Conservation (phyloP, 768 basidiomycete genomes). For the Trametes gibbosa region DNA sequence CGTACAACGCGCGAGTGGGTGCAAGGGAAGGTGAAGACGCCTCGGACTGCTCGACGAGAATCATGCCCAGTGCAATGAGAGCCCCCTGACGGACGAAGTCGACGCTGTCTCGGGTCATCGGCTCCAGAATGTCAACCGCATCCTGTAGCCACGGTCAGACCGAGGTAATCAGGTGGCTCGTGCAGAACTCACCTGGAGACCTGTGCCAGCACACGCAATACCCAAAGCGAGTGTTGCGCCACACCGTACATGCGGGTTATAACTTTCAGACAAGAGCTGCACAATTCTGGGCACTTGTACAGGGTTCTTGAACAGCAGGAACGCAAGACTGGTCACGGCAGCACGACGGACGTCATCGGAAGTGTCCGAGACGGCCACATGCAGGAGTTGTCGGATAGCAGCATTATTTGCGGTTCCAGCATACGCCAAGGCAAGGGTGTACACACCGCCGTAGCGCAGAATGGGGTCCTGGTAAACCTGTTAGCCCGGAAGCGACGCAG, state of each 20-base stretch:
- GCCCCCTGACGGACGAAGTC: slow-evolving; percentile 99
- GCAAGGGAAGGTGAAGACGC: slow-evolving; percentile 81
- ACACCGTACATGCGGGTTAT: slow-evolving; percentile 97
- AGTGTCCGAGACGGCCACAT: slow-evolving; percentile 97
- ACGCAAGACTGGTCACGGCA: slow-evolving; percentile 93
- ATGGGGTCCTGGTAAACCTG: slow-evolving; percentile 72
- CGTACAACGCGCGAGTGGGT: slow-evolving; percentile 78
- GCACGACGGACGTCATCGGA: slow-evolving; percentile 97
- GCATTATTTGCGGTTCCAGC: slow-evolving; percentile 95
- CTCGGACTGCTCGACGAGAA: slow-evolving; percentile 95
- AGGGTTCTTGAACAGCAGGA: slow-evolving; percentile 96
- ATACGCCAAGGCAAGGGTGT: slow-evolving; percentile 93
- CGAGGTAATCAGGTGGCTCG: neutral
- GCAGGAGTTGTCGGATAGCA: slow-evolving; percentile 86
- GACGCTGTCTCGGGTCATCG: slow-evolving; percentile 96
- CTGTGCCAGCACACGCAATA: slow-evolving; percentile 96
- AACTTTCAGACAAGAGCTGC: slow-evolving; percentile 94
- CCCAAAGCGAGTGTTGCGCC: slow-evolving; percentile 96
- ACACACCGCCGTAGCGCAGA: slow-evolving; percentile 95
- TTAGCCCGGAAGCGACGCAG: neutral
- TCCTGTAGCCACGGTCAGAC: slow-evolving; percentile 48
- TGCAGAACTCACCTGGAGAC: slow-evolving; percentile 66
- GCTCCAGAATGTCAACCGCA: slow-evolving; percentile 93
- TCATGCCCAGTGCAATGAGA: slow-evolving; percentile 92
- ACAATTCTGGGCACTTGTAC: slow-evolving; percentile 95